Evolutionary conservation across 129 eudicot species (phyloP).

Genomic region (Deinandra increscens): DNA sequence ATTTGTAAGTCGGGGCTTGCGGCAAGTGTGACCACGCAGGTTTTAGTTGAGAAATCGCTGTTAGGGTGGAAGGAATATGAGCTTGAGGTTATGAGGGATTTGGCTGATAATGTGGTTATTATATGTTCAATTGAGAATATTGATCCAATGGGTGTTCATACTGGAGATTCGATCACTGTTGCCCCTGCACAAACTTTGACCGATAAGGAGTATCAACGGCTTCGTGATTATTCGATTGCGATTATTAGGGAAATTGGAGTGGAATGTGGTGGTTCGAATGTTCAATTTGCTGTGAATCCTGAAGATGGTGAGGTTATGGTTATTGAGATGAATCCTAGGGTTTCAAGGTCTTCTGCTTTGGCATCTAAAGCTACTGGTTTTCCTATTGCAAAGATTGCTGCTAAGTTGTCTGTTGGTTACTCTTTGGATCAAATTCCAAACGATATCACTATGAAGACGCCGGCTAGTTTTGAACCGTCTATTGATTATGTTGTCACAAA

Average conservation of each 20-base stretch:
- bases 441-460: constrained; percentile 91
- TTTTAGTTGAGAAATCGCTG: no score
- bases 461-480: constrained; percentile 94
- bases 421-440: constrained; percentile 96
- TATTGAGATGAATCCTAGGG: constrained; percentile 97
- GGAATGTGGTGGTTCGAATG: constrained; percentile 98
- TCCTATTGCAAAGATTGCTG: constrained; percentile 97
- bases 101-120: no score
- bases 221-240: constrained; percentile 89
- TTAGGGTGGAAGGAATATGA: no score
- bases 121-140: no score
- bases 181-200: not conserved
- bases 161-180: no score
- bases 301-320: constrained; percentile 94
- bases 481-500: constrained; percentile 93
- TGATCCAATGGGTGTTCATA: no score
- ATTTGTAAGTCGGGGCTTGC: no score
- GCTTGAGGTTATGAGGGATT: no score
- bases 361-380: constrained; percentile 98
- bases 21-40: no score
- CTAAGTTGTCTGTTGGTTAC: constrained; percentile 93
- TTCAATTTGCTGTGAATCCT: constrained; percentile 92
- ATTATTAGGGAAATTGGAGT: constrained; percentile 97
- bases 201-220: constrained; percentile 87
- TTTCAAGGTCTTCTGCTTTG: constrained; percentile 89